Evolutionary conservation across 2,329 filamentous ascomycete species (phyloP), one percentile per base, ranked within the genome.

Genomic region (Xylaria multiplex): DNA sequence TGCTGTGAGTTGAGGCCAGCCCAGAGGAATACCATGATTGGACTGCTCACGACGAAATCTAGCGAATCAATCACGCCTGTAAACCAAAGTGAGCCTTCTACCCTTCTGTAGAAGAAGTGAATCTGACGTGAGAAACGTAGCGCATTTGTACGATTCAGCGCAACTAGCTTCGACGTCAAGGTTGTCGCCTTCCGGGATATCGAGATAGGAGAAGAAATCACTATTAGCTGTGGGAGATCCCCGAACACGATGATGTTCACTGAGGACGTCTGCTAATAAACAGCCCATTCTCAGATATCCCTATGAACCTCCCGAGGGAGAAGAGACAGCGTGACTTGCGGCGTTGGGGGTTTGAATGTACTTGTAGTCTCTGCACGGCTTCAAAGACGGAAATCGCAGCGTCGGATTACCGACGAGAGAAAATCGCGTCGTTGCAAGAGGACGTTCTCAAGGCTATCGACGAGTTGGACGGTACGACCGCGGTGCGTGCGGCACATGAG

Each of bases 51-150:
- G 6, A 9, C 27, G 3, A 37, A 22, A 48, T 43, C 14, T 24
- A 74, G 73, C 70, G 73, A 59, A 68, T 74, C 30, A 80, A 79
- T 58, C 78, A 80, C 48, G 77, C 72, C 3, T 79, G 77, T 55
- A 75, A 71, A 14, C 77, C 78, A 54, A 79, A 78, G 77, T 79
- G 66, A 69, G 77, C 70, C 11, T 27, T 32, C 22, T 22, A 4
- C 22, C 6, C 3, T 9, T 16, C 13, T 19, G 5, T 45, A 24
- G 2, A 37, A 3, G 13, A 48, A 3, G 4, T 8, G 4, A 56
- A 24, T 24, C 55, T 68, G 16, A 57, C 46, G 24, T 55, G 65
- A 37, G 68, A 14, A 46, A 24, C 2, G 7, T 57, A 78, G 77
- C 54, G 74, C 77, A 14, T 78, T 75, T 45, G 75, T 76, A 13